phyloP scores from a whole-genome alignment of 2,329 filamentous ascomycete species.

The Beauveria sp. region DNA sequence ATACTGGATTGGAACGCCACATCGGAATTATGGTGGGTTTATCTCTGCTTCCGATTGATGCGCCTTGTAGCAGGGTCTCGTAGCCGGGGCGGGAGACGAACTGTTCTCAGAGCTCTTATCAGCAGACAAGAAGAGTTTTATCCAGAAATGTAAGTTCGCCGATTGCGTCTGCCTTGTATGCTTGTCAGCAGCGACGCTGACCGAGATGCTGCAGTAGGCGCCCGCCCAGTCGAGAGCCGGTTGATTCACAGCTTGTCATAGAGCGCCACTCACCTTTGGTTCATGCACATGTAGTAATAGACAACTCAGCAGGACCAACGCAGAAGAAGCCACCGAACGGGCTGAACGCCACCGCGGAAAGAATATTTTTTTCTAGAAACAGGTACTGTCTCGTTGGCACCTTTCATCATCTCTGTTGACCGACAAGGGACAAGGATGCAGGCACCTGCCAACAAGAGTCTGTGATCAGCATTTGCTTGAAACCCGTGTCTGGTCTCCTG shows the following conservation, averaged over 20 bases:
- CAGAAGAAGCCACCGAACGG: neutral
- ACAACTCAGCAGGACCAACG: constrained; percentile 5
- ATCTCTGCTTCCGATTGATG: neutral
- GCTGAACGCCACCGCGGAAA: neutral
- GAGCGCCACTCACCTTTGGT: constrained; percentile 6
- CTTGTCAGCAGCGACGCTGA: constrained; percentile 4
- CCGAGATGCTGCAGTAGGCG: neutral
- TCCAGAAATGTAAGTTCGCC: neutral
- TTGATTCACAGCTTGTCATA: neutral
- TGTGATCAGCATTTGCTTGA: neutral
- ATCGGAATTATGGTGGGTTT: constrained; percentile 1
- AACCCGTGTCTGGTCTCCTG: neutral
- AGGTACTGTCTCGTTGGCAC: neutral
- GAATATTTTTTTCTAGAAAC: neutral
- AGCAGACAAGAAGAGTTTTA: neutral
- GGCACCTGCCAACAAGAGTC: neutral
- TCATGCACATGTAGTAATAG: constrained; percentile 9
- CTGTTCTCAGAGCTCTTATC: neutral
- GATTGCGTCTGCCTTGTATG: neutral
- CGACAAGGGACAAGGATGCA: neutral
- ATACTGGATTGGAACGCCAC: constrained; percentile 1
- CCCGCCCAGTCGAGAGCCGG: neutral
- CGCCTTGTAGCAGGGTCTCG: neutral
- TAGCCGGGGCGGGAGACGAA: neutral
- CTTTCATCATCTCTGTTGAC: neutral